Conservation (phyloP, 352 stramenopile species). For the Pythium brachiatum region DNA sequence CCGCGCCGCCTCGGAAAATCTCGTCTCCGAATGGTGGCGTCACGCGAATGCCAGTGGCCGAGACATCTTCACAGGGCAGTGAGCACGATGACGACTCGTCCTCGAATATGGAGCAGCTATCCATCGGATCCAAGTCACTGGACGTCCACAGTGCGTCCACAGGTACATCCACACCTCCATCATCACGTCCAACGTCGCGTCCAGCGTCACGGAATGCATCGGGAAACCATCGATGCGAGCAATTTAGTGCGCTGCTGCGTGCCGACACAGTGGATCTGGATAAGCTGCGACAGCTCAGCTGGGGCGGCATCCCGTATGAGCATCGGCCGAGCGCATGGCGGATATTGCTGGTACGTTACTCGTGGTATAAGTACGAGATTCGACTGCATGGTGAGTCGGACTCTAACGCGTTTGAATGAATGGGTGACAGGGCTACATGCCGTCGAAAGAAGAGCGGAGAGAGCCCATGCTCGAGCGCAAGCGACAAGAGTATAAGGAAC, state of each 20-base stretch:
- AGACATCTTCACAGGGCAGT: slow-evolving; percentile 18
- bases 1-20: slow-evolving; percentile 40
- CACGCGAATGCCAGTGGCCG: slow-evolving; percentile 5
- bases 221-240: slow-evolving; percentile 65
- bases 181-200: slow-evolving; percentile 3
- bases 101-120: slow-evolving; percentile 18
- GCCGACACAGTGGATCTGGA: slow-evolving; percentile 88
- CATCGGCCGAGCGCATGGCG: slow-evolving; percentile 93
- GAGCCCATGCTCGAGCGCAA: slow-evolving; percentile 92
- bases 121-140: slow-evolving; percentile 22
- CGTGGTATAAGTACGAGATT: neutral
- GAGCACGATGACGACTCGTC: slow-evolving; percentile 26
- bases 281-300: slow-evolving; percentile 87
- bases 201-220: slow-evolving; percentile 56
- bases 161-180: neutral
- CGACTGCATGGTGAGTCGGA: neutral
- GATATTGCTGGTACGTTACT: slow-evolving; percentile 86
- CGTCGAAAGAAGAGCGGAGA: slow-evolving; percentile 92
- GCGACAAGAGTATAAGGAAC: slow-evolving; percentile 95
- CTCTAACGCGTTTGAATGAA: neutral
- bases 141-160: slow-evolving; percentile 5
- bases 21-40: slow-evolving; percentile 22
- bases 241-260: slow-evolving; percentile 67
- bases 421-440: slow-evolving; percentile 88
- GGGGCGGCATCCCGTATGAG: slow-evolving; percentile 88